Evolutionary conservation across 441 rosid species (phyloP).

Genomic region (Gossypium aridum): DNA sequence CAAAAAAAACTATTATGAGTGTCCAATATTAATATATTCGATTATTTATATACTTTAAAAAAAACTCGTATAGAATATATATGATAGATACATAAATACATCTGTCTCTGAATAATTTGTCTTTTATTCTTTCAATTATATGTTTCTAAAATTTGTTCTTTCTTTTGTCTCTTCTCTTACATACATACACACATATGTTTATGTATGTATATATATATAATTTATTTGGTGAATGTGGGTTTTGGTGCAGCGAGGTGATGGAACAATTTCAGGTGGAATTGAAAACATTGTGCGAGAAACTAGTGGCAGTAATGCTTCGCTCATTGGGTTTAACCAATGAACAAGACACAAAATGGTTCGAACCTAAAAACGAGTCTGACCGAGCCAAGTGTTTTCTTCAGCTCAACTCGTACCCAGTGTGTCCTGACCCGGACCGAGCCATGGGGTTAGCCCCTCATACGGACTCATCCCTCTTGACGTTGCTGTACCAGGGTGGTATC

Average conservation of each 20-base stretch:
- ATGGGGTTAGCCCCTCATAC: constrained; percentile 40
- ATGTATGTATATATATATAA: too few relatives aligned
- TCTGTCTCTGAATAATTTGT: neutral
- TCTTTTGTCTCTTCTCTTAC: neutral
- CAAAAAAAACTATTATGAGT: too few relatives aligned
- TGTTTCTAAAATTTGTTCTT: neutral
- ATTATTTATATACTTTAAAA: too few relatives aligned
- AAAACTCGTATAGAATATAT: too few relatives aligned
- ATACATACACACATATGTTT: neutral
- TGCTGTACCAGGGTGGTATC: constrained; percentile 19
- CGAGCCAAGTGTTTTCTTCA: constrained; percentile 11
- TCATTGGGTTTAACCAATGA: neutral
- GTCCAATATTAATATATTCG: too few relatives aligned
- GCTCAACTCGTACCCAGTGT: constrained; percentile 33
- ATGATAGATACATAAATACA: neutral
- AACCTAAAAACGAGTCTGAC: neutral
- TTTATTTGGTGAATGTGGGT: neutral
- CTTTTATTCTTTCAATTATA: neutral
- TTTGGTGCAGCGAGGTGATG: constrained; percentile 2
- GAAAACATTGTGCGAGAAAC: neutral
- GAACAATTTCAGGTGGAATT: neutral
- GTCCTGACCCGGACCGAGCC: constrained; percentile 29
- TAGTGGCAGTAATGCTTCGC: neutral
- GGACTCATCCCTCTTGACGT: constrained; percentile 28
- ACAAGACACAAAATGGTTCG: neutral